Evolutionary conservation across 441 rosid species (phyloP).

Genomic region (Populus tomentosa): DNA sequence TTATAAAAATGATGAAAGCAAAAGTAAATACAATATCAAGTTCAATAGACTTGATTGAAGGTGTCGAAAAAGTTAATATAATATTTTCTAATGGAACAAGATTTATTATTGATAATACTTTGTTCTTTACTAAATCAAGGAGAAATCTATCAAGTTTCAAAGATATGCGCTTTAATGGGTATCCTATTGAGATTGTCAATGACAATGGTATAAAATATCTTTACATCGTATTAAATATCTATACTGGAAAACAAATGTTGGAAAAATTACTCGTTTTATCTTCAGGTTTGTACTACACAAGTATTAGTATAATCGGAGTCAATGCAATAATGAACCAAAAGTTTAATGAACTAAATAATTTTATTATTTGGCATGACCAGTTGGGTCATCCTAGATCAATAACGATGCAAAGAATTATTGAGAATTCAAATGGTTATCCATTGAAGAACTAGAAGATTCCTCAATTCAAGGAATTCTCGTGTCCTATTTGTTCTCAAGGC

Average conservation of each 20-base stretch:
- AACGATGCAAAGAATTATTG: neutral
- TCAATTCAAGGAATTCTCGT: neutral
- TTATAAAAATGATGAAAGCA: neutral
- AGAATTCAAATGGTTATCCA: neutral
- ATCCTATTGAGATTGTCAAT: neutral
- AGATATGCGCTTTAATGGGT: conserved; percentile 6
- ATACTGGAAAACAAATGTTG: neutral
- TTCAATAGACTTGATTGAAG: neutral
- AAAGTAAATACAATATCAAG: neutral
- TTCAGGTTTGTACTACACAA: neutral
- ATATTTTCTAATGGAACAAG: neutral
- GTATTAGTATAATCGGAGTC: neutral
- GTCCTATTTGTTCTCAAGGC: neutral
- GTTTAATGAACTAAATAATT: neutral
- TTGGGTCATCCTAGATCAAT: neutral
- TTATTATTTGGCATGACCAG: neutral
- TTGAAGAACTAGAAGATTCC: neutral
- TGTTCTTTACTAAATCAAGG: neutral
- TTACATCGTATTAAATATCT: neutral
- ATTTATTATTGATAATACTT: neutral
- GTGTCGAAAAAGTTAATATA: neutral
- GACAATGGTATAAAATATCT: conserved; percentile 4
- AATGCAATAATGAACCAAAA: neutral
- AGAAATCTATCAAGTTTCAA: conserved; percentile 8
- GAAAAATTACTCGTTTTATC: neutral